These are phyloP conservation scores for Colletotrichum endophyticum DNA, from an alignment of 2,329 filamentous ascomycete species.

Conservation along the genomic window DNA sequence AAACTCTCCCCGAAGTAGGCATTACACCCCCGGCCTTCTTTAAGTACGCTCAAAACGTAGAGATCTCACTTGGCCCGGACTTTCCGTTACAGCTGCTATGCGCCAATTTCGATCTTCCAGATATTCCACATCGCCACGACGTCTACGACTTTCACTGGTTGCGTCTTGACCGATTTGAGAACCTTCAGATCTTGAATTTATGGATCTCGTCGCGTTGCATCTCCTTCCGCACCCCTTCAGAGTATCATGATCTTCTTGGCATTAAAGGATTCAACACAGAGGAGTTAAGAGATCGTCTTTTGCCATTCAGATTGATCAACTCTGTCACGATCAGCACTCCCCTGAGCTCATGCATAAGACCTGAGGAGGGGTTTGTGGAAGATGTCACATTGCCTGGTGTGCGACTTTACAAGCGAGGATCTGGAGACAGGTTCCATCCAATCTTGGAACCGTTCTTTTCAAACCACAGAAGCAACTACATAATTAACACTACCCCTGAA, in stretches of 20 bases:
- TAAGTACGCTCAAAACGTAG: background rate
- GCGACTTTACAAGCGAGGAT: background rate
- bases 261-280: too few species aligned
- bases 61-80: background rate
- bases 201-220: background rate
- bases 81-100: background rate
- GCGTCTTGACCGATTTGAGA: background rate
- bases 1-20: background rate
- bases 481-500: background rate
- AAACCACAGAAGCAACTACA: background rate
- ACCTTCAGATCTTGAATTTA: background rate
- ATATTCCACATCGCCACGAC: background rate
- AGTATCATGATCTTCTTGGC: background rate
- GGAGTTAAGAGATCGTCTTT: background rate
- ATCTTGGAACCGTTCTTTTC: background rate
- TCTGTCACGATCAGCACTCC: background rate
- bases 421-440: background rate
- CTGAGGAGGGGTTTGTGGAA: background rate
- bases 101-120: background rate
- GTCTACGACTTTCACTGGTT: conserved; percentile 11
- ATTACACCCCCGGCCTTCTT: background rate
- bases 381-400: background rate
- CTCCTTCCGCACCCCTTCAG: background rate
- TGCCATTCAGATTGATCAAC: background rate
- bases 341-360: background rate